Conservation (phyloP, 345 rosid species). For the Dipteronia dyeriana region DNA sequence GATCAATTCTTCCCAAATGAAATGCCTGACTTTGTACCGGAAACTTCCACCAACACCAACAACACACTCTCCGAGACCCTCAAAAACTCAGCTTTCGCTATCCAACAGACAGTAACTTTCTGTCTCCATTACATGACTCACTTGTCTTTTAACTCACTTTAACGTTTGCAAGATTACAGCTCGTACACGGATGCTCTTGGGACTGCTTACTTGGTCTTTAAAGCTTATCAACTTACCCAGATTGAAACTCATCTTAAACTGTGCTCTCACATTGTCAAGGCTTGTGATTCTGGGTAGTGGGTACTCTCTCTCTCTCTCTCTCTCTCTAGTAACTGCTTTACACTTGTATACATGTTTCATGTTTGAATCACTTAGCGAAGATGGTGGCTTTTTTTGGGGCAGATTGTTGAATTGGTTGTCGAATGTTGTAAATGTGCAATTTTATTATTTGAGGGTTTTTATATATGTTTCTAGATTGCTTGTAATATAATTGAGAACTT, state of each 20-base stretch:
- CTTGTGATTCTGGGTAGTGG: constrained; percentile 72
- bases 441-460: not conserved
- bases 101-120: no score
- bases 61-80: no score
- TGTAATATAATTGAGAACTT: not conserved
- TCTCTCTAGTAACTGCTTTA: not conserved
- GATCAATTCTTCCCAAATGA: no score
- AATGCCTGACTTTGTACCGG: no score
- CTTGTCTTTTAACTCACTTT: not conserved
- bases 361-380: not conserved
- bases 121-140: no score
- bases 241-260: constrained; percentile 50
- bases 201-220: constrained; percentile 61
- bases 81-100: no score
- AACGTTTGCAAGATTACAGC: constrained; percentile 1
- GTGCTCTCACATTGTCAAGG: constrained; percentile 54
- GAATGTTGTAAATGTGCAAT: not conserved
- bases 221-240: constrained; percentile 51
- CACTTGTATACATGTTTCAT: not conserved
- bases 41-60: no score
- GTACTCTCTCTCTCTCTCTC: no score
- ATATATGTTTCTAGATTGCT: not conserved
- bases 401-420: not conserved
- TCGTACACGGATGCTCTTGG: constrained; percentile 68
- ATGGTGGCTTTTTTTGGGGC: not conserved